Evolutionary conservation across 169 alveolate genomes (phyloP), one percentile per base, ranked within the genome.

Genomic region (Eimeria falciformis): DNA sequence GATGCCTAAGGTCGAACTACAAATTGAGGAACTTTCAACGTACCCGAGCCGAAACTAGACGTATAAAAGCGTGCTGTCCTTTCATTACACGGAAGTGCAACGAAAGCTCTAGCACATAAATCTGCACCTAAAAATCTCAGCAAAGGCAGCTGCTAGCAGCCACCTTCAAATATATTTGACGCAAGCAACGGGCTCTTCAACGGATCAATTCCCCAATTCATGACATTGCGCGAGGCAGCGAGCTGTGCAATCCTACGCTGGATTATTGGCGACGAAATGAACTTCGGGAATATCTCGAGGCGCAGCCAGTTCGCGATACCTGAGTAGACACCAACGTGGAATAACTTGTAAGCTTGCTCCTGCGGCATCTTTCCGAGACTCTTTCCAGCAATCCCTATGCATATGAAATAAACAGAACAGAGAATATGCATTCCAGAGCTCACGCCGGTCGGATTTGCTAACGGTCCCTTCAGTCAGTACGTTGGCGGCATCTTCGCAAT

Each of bases 231-330:
- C 40, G 40, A 33, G 40, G 88, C 88, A 5, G 88, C 73, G 25
- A 79, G 73, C 21, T 79, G 88, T 12, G 53, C 73, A 25, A 79
- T 29, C 14, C 88, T n/a, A 27, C 88, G 18, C 53, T 47, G 88
- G 53, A 79, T 55, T 2, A 79, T 79, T 0, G 88, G 53, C 5
- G 88, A 79, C 4, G 68, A 29, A 55, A 53, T 53, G 53, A 79
- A 79, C 6, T 9, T 21, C 1, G 88, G 88, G 33, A 79, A 79
- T 9, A 79, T 9, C 18, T n/a, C 47, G 2, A 5, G 6, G 27
- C 58, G 50, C 29, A 79, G 69, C 88, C 88, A 79, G 18, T 29
- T 17, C n/a, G 33, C 69, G 9, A 79, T 53, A 21, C 45, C 85
- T 75, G 43, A 12, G 33, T 9, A 53, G 65, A 53, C 25, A 53